Percentiles rank a stretch among this genome's conserved stretches.
phyloP scores from a whole-genome alignment of 2,329 filamentous ascomycete species.

The Calonectria montana region DNA sequence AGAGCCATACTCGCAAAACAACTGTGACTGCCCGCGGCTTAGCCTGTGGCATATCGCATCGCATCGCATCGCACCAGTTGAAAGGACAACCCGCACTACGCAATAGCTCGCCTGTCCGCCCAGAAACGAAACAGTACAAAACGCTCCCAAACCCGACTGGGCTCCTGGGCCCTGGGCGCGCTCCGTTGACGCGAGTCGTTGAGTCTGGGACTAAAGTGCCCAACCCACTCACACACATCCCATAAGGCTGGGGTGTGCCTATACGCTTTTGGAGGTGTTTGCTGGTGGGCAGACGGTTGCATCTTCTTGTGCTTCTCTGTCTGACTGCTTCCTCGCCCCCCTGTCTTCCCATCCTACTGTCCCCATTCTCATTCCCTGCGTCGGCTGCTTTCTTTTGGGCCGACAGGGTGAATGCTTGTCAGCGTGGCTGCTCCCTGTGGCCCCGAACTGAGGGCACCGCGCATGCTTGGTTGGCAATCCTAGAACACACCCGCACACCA shows the following conservation, averaged over 20 bases:
- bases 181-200: slow-evolving; percentile 22
- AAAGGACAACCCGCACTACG: neutral
- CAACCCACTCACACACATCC: neutral
- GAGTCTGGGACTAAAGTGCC: neutral
- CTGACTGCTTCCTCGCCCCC: neutral
- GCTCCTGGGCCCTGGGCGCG: slow-evolving; percentile 7
- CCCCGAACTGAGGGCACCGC: slow-evolving; percentile 9
- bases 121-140: neutral
- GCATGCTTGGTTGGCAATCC: neutral
- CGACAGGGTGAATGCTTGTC: slow-evolving; percentile 9
- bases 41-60: neutral
- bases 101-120: neutral
- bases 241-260: slow-evolving; percentile 5
- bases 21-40: neutral
- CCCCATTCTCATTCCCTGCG: slow-evolving; percentile 1
- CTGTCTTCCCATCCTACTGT: neutral
- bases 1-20: neutral
- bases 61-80: neutral
- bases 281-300: slow-evolving; percentile 14
- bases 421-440: neutral
- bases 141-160: neutral
- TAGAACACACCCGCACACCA: slow-evolving; percentile 8
- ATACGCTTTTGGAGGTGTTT: neutral
- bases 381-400: slow-evolving; percentile 2
- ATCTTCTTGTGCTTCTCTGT: slow-evolving; percentile 5